Percentiles rank a stretch among this genome's conserved stretches.
These are phyloP conservation scores for Asterionellopsis glacialis DNA, from an alignment of 108 stramenopile species.

Conservation along the genomic window DNA sequence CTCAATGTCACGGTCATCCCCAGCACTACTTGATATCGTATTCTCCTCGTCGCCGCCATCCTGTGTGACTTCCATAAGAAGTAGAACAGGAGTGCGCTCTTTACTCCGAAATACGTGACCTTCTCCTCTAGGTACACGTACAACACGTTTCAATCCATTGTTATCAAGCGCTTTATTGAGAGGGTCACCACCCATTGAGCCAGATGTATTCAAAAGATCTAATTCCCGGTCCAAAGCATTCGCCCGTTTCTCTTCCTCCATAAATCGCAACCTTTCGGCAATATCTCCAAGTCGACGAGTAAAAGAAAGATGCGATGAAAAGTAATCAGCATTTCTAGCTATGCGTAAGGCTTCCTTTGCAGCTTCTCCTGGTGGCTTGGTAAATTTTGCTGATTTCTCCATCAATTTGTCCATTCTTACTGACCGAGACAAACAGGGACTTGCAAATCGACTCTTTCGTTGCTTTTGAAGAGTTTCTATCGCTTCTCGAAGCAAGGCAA, in stretches of 20 bases:
- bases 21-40: background rate
- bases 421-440: conserved; percentile 57
- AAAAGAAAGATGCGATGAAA: conserved; percentile 73
- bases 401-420: conserved; percentile 51
- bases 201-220: conserved; percentile 61
- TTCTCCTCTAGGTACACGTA: conserved; percentile 69
- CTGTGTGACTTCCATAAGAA: conserved; percentile 59
- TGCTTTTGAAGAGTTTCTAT: conserved; percentile 59
- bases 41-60: conserved; percentile 16
- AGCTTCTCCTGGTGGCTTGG: conserved; percentile 21
- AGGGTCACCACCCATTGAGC: conserved; percentile 79
- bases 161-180: conserved; percentile 43
- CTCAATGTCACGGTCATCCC: conserved; percentile 7
- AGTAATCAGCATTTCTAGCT: conserved; percentile 79
- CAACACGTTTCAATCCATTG: conserved; percentile 39
- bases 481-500: conserved; percentile 42
- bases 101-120: conserved; percentile 90
- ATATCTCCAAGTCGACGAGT: conserved; percentile 76
- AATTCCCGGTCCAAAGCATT: conserved; percentile 46
- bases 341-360: conserved; percentile 48
- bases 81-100: conserved; percentile 79
- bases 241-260: conserved; percentile 49
- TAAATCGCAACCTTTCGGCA: conserved; percentile 71
- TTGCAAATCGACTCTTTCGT: conserved; percentile 35
- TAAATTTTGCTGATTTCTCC: background rate